phyloP scores from a whole-genome alignment of 768 basidiomycete genomes.

The Agrocybe pediades region DNA sequence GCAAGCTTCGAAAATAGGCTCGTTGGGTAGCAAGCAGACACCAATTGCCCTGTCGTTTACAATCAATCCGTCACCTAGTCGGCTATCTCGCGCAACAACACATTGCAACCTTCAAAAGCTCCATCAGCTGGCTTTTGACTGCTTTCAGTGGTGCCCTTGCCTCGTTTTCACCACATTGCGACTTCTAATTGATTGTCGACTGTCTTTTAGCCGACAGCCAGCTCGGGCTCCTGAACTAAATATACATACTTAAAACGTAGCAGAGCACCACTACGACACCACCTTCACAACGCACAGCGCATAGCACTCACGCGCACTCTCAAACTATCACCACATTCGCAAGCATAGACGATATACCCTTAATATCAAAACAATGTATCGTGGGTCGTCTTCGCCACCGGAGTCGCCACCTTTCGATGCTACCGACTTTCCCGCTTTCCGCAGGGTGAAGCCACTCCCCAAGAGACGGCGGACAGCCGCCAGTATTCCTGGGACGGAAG shows the following conservation, averaged over 20 bases:
- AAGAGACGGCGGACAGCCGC: conserved; percentile 63
- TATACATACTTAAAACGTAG: not conserved
- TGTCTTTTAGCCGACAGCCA: not conserved
- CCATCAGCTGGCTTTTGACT: not conserved
- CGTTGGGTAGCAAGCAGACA: not conserved
- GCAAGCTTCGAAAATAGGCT: not conserved
- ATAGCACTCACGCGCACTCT: not conserved
- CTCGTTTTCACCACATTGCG: not conserved
- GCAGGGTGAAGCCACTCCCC: conserved; percentile 77
- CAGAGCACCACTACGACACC: not conserved
- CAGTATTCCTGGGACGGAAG: conserved; percentile 1
- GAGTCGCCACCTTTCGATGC: conserved; percentile 65
- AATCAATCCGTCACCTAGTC: not conserved
- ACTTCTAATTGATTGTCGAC: not conserved
- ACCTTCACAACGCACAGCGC: not conserved
- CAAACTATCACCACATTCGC: not conserved
- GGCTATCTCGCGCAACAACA: not conserved
- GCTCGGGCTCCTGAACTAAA: not conserved
- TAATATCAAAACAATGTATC: conserved; percentile 43
- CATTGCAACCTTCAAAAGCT: not conserved
- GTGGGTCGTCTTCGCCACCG: conserved; percentile 47
- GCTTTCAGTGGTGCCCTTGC: not conserved
- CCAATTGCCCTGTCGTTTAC: not conserved
- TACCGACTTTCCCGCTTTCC: conserved; percentile 60
- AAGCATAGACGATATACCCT: not conserved